Evolutionary conservation across 2,329 filamentous ascomycete genomes (phyloP), one percentile per base, ranked within the genome.

Genomic region (Diaporthe ampelina): DNA sequence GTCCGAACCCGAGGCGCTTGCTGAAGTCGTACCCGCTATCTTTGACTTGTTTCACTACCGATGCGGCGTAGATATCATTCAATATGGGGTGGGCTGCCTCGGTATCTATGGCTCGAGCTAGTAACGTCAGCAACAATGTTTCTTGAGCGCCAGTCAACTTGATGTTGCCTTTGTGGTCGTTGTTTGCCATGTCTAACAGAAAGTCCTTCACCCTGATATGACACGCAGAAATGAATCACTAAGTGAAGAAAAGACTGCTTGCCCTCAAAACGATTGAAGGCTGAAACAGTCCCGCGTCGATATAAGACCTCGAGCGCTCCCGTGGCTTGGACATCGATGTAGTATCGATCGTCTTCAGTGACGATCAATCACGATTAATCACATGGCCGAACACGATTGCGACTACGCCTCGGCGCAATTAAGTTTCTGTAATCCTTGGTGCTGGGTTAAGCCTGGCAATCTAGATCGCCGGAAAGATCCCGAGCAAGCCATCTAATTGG

Each of bases 231-330:
- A 2, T 19, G 15, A 43, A 43, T 19, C 15, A 17, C 6, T 15
- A 19, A 7, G 5, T 43, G 40, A 43, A 17, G 15, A 17, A 19
- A 15, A 43, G 37, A 37, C 1, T 37, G 11, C 37, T 13, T 2
- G 37, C 10, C 1, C n/a, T 13, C 1, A 7, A 4, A 11, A 29
- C 6, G 1, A 10, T 0, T 3, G 10, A 40, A 8, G 21, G 21
- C 4, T 21, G 19, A 5, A 4, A 4, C 8, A n/a, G 15, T 9
- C 10, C 26, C 9, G 59, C 26, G 9, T 4, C 21, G 11, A 17
- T 32, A 50, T 26, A 48, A n/a, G 21, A 9, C 35, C 59, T 32
- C 40, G 26, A 11, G 4, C 26, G 40, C 2, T 48, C 6, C 43
- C 9, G 19, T 48, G 26, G 26, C 26, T 48, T 48, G 26, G 59